phyloP scores from a whole-genome alignment of 129 eudicot species.

The Arctium minus region DNA sequence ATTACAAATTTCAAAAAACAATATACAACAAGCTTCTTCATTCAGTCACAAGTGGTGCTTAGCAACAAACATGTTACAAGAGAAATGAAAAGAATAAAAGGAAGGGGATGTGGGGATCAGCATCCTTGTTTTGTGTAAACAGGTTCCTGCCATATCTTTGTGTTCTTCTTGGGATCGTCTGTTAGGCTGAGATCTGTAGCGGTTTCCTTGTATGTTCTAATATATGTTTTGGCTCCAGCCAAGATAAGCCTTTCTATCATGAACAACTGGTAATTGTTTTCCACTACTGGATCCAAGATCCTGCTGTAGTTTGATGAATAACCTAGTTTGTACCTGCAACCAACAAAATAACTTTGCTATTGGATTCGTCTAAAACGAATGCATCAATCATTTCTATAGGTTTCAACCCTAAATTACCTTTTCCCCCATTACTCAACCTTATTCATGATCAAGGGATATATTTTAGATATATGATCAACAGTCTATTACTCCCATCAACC shows the following conservation, averaged over 20 bases:
- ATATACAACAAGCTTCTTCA: slow-evolving; percentile 17
- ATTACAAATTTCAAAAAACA: slow-evolving; percentile 7
- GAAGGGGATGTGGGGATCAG: slow-evolving; percentile 17
- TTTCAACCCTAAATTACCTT: no score
- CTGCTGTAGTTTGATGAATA: slow-evolving; percentile 82
- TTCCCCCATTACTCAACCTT: no score
- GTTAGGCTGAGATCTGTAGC: slow-evolving; percentile 83
- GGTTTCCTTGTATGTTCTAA: slow-evolving; percentile 66
- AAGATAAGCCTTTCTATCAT: slow-evolving; percentile 88
- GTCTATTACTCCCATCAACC: no score
- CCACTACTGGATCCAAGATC: slow-evolving; percentile 65
- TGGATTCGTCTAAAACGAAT: neutral
- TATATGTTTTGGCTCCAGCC: slow-evolving; percentile 76
- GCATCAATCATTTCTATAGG: no score
- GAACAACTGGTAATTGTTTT: slow-evolving; percentile 86
- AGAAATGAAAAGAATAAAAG: neutral
- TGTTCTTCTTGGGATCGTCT: slow-evolving; percentile 92
- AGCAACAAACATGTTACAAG: slow-evolving; percentile 12
- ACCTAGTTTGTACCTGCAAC: slow-evolving; percentile 81
- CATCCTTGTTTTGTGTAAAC: slow-evolving; percentile 69
- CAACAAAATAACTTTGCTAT: neutral
- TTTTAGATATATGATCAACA: no score
- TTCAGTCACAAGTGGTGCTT: neutral
- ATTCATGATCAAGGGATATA: no score
- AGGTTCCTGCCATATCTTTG: slow-evolving; percentile 74